These are phyloP conservation scores for Sporothrix sp. DNA, from an alignment of 2,329 filamentous ascomycete genomes.

Conservation along the genomic window DNA sequence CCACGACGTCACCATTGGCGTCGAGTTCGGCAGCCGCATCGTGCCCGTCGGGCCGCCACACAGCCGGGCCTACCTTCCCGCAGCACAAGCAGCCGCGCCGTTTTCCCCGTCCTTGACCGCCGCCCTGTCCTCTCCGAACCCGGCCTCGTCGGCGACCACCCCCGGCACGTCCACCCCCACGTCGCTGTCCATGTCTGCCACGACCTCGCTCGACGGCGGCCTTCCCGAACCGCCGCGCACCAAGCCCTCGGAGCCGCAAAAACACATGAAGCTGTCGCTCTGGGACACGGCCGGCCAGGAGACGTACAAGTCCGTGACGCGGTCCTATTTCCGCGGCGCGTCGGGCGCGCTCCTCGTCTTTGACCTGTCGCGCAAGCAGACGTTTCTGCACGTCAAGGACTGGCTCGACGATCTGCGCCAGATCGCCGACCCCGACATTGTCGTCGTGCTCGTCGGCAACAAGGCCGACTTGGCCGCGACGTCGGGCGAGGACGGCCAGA, in stretches of 20 bases:
- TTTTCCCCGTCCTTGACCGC: slow-evolving; percentile 20
- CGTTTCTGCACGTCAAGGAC: slow-evolving; percentile 78
- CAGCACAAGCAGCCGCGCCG: slow-evolving; percentile 15
- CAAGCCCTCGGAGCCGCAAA: slow-evolving; percentile 35
- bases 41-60: slow-evolving; percentile 83
- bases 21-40: slow-evolving; percentile 90
- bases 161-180: slow-evolving; percentile 9
- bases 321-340: slow-evolving; percentile 82
- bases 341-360: slow-evolving; percentile 74
- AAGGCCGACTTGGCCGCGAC: slow-evolving; percentile 69
- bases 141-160: slow-evolving; percentile 3
- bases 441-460: slow-evolving; percentile 91
- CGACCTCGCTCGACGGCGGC: slow-evolving; percentile 19
- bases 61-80: slow-evolving; percentile 30
- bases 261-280: slow-evolving; percentile 84
- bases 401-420: slow-evolving; percentile 92
- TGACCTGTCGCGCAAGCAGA: slow-evolving; percentile 77
- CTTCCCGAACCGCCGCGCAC: slow-evolving; percentile 41
- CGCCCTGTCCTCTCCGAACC: background rate
- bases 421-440: slow-evolving; percentile 91
- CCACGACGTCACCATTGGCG: slow-evolving; percentile 95
- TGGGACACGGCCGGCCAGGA: slow-evolving; percentile 98
- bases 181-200: background rate
- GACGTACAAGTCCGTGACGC: slow-evolving; percentile 92
- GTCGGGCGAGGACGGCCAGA: slow-evolving; percentile 29